These are phyloP conservation scores for Colletotrichum viniferum DNA, from an alignment of 2,329 filamentous ascomycete species.

Conservation along the genomic window DNA sequence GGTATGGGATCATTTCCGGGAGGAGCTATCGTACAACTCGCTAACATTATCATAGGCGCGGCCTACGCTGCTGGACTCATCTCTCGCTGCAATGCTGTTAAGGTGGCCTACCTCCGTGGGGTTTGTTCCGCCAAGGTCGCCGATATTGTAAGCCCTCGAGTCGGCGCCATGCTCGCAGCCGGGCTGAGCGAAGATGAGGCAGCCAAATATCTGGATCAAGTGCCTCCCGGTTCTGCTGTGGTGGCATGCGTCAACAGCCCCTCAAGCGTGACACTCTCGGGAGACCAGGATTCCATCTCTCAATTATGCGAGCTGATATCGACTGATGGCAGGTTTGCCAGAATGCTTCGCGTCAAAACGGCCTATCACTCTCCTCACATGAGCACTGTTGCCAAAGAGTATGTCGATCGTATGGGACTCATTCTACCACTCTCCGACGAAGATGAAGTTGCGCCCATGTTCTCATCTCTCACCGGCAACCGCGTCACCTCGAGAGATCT, in stretches of 20 bases:
- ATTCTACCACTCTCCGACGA: slow-evolving; percentile 20
- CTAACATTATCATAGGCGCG: slow-evolving; percentile 26
- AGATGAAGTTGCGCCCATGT: slow-evolving; percentile 29
- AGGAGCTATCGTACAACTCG: rapidly evolving
- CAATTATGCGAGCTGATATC: slow-evolving; percentile 25
- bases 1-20: neutral
- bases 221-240: slow-evolving; percentile 22
- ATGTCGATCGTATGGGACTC: neutral
- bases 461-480: neutral
- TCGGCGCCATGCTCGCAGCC: slow-evolving; percentile 36
- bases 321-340: slow-evolving; percentile 23
- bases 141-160: neutral
- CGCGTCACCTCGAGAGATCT: slow-evolving; percentile 32
- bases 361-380: slow-evolving; percentile 34
- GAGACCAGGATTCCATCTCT: slow-evolving; percentile 18
- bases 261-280: slow-evolving; percentile 34
- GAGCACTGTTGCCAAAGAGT: slow-evolving; percentile 43
- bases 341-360: slow-evolving; percentile 16
- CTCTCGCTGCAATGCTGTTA: slow-evolving; percentile 30
- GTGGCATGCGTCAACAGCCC: slow-evolving; percentile 44
- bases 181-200: slow-evolving; percentile 24
- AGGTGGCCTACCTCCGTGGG: slow-evolving; percentile 36
- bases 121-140: neutral
- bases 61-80: slow-evolving; percentile 43
- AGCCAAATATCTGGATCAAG: neutral